A percentile compares a stretch with the other conserved stretches of the same genome.
Conservation (phyloP, 192 early-diverging fungal species). For the Podila clonocystis region DNA sequence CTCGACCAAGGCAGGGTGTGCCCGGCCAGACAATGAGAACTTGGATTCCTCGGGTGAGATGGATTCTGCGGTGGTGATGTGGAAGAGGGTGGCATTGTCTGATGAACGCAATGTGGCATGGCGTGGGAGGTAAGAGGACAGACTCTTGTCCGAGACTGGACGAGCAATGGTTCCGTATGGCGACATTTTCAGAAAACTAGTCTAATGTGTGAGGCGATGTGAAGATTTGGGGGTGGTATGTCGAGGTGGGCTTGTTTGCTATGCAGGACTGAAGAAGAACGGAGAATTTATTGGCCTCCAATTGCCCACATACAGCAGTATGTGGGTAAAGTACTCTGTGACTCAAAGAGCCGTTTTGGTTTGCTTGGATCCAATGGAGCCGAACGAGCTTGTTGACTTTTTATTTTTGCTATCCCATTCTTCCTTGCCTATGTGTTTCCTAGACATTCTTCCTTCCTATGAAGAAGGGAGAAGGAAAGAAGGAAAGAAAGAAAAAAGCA, state of each 20-base stretch:
- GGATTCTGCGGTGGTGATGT: slow-evolving; percentile 6
- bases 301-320: no score
- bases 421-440: no score
- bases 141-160: slow-evolving; percentile 23
- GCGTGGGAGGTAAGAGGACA: slow-evolving; percentile 30
- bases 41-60: neutral
- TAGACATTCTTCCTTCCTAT: no score
- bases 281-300: neutral
- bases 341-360: no score
- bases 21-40: slow-evolving; percentile 8
- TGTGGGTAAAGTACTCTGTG: no score
- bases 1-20: slow-evolving; percentile 28
- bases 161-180: slow-evolving; percentile 41
- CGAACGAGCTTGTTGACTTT: neutral
- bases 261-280: neutral
- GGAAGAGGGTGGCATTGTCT: slow-evolving; percentile 18
- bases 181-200: slow-evolving; percentile 31
- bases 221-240: neutral
- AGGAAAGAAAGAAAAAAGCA: neutral
- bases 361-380: slow-evolving; percentile 1
- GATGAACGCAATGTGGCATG: slow-evolving; percentile 7
- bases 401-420: neutral
- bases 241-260: neutral
- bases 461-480: neutral
- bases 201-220: neutral